Conservation (phyloP, 2,329 filamentous ascomycete species). For the Lasiodiplodia sp. region DNA sequence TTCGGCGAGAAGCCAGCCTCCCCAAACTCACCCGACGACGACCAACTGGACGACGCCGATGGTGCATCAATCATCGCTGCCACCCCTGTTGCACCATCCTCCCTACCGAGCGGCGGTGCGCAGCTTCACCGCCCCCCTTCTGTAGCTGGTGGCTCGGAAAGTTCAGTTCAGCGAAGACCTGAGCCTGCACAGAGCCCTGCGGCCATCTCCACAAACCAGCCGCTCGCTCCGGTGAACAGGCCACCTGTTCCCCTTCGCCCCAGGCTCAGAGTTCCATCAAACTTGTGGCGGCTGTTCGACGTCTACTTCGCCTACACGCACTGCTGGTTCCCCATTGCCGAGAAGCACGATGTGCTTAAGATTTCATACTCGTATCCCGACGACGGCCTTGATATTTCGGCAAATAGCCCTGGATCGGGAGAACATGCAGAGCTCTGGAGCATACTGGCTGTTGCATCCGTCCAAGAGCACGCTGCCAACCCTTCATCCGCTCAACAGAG, state of each 20-base stretch:
- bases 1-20: constrained; percentile 33
- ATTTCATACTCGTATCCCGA: constrained; percentile 63
- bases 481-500: constrained; percentile 12
- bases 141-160: constrained; percentile 14
- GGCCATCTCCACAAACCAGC: constrained; percentile 4
- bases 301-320: constrained; percentile 79
- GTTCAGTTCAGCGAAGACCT: constrained; percentile 6
- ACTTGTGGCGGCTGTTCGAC: constrained; percentile 70
- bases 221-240: constrained; percentile 11
- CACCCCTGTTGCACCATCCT: not conserved
- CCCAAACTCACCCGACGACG: constrained; percentile 30
- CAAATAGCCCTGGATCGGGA: constrained; percentile 40
- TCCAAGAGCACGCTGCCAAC: constrained; percentile 37
- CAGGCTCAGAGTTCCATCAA: constrained; percentile 55
- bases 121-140: not conserved
- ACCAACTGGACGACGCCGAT: constrained; percentile 24
- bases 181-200: constrained; percentile 14
- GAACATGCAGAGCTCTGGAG: constrained; percentile 56
- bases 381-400: constrained; percentile 45
- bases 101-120: not conserved
- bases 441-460: constrained; percentile 51
- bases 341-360: constrained; percentile 69
- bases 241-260: not conserved
- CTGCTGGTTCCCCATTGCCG: constrained; percentile 77
- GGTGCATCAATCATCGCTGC: constrained; percentile 15